Base-by-base conservation (phyloP, 371 early-diverging fungal species). In the Actinomucor elegans region DNA sequence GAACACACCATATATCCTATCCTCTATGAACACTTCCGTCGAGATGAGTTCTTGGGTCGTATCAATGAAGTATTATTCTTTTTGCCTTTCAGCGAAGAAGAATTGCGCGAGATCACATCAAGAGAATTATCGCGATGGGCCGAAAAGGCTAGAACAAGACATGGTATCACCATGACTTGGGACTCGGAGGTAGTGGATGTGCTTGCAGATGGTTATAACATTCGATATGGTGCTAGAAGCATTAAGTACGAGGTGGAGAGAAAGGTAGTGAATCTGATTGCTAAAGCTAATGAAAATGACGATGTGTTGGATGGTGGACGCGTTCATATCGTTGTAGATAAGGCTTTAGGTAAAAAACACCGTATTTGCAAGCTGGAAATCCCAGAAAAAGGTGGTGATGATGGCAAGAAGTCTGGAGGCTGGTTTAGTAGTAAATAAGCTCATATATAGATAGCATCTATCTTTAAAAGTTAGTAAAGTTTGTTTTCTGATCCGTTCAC, bases 21-120 rank as follows among this genome's bases (percentile, higher is more conserved):
- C 26, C 67, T 84, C 0, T 72, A 80, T 34, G 54, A 69, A 1
- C 81, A 84, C 47, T 84, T 84, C 46, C 64, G 67, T 17, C 67
- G 85, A 20, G 85, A 84, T 44, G 85, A 84, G 38, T 84, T 84
- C 48, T 48, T 84, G 20, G 85, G 85, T 23, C 74, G 85, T 41
- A 84, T 84, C 52, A 80, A 79, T 17, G 85, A 81, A 55, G 83
- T 81, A 1, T 45, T 84, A 0, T 79, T 79, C 60, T 84, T 83
- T 34, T 56, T 83, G 28, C 85, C 85, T 0, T 83, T 84, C 28
- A 73, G 76, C 40, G 66, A 73, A 8, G 69, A 75, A 10, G 83
- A 84, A 32, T 43, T 84, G 10, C 49, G 71, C 0, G 69, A 70
- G 24, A 81, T 84, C 18, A 78, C 74, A 0, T 55, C 66, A 1